Evolutionary conservation across 1,284 basidiomycete species (phyloP), one percentile per base, ranked within the genome.

Genomic region (Ganoderma lucidum): DNA sequence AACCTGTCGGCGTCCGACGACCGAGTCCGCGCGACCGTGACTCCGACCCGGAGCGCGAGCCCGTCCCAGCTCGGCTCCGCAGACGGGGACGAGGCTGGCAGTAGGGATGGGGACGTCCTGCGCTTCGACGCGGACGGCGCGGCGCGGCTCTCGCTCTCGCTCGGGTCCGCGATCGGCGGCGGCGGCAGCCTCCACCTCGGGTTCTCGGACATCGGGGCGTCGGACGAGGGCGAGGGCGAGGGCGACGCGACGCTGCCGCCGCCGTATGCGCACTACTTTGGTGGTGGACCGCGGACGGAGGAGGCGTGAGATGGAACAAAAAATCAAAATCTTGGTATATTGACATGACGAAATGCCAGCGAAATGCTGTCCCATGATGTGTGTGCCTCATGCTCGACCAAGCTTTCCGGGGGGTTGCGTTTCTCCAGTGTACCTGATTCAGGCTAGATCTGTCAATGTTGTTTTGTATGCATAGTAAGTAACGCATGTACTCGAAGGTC

Each of bases 231-330:
- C 23, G 23, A 23, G 23, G 1, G 42, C 35, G 58, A 60, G 39
- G 23, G 35, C 23, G 23, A 23, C 0, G 1, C 23, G 39, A 60
- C 58, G n/a, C 23, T 60, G 39, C 58, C 58, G 10, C 58, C 58
- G n/a, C 37, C 58, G 19, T 60, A 60, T 28, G 58, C 58, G 35
- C 39, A 60, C 23, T 60, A 60, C 58, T 14, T 23, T 8, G 37
- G 12, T 42, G 41, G 41, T 6, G 45, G n/a, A 10, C n/a, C 8
- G 45, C 45, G 45, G n/a, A 10, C n/a, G 8, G 45, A 48, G n/a
- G 45, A 48, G n/a, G 45, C n/a, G 8, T 23, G 45, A 48, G 45
- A 9, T 23, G 15, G 44, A 45, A 45, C 17, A 17, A 17, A 23
- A 23, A 23, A 23, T 23, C 23, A 23, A 23, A 23, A 23, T 23